Base-by-base conservation (phyloP, 306 rosid genomes). In the Trifolium dubium region DNA sequence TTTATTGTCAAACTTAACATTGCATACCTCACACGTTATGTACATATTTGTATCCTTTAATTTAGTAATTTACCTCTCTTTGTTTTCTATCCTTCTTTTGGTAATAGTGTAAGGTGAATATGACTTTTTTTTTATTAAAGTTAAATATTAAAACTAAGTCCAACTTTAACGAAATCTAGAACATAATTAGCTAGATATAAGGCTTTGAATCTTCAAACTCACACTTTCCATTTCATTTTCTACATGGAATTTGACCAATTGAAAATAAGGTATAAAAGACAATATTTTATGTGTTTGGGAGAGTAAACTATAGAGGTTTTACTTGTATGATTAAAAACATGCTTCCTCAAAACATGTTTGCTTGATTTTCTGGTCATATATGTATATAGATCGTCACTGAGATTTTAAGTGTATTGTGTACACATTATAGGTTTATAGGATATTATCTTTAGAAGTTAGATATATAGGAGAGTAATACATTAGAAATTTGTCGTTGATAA, bases 11-110 rank as follows among this genome's bases (percentile, higher is more conserved):
- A 80, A 84, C 54, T 46, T 64, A 63, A 64, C 76, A 63, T 77
- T 69, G 77, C 81, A 77, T 69, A 46, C 8, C 77, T 68, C 50
- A 62, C 73, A 78, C 80, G 77, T 39, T 3, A 82, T 73, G 60
- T 29, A 77, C 72, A 71, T 40, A 5, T 58, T 59, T 76, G 44
- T 65, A 40, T 68, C n/a, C 39, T 43, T 67, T 74, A 28, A 59
- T 66, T 65, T 65, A 60, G 50, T 59, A 78, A 17, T 80, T 80
- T 67, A 67, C 67, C 66, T 50, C 47, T 29, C 59, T 17, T 28
- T 72, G 11, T 58, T 35, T 43, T 55, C 23, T 7, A 23, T 12
- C 68, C 72, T 37, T 40, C 19, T 63, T 70, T 53, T 8, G 58
- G 63, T 35, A 29, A n/a, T 35, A 35, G 44, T 37, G 37, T 15